A percentile compares a stretch with the other conserved stretches of the same genome.
Evolutionary conservation across 148 eudicot genomes (phyloP).

Genomic region (Silene conica): DNA sequence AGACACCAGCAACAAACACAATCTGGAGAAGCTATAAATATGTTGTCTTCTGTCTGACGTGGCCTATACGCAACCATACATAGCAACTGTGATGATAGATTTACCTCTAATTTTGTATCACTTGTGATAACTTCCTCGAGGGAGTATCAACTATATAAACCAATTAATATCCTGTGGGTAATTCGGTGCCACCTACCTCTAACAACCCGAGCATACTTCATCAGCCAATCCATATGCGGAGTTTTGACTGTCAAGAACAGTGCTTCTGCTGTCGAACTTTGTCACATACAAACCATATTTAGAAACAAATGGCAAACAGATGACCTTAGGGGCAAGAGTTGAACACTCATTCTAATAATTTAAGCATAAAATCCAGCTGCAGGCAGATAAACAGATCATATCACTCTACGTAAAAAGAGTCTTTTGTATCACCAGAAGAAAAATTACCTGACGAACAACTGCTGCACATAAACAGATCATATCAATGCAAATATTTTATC

Average conservation of each 20-base stretch:
- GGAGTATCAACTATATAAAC: background rate
- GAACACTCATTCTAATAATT: background rate
- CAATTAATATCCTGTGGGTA: background rate
- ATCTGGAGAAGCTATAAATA: background rate
- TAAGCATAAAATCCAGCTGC: background rate
- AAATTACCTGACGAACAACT: background rate
- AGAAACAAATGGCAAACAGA: background rate
- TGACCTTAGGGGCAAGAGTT: background rate
- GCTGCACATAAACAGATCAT: background rate
- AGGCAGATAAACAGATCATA: conserved; percentile 4
- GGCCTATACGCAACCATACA: conserved; percentile 3
- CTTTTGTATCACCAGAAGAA: background rate
- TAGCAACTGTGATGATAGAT: background rate
- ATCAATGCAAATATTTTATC: background rate
- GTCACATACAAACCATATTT: conserved; percentile 6
- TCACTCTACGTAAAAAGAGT: background rate
- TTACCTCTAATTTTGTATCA: background rate
- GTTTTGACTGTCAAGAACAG: background rate
- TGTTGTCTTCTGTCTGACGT: background rate
- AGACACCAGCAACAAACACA: background rate
- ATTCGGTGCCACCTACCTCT: background rate
- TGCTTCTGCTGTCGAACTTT: background rate
- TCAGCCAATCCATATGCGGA: background rate
- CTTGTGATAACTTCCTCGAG: background rate
- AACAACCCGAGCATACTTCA: background rate